Percentiles rank a stretch among this genome's conserved stretches.
Conservation (phyloP, 2,329 filamentous ascomycete species). For the Catunica adiposa region DNA sequence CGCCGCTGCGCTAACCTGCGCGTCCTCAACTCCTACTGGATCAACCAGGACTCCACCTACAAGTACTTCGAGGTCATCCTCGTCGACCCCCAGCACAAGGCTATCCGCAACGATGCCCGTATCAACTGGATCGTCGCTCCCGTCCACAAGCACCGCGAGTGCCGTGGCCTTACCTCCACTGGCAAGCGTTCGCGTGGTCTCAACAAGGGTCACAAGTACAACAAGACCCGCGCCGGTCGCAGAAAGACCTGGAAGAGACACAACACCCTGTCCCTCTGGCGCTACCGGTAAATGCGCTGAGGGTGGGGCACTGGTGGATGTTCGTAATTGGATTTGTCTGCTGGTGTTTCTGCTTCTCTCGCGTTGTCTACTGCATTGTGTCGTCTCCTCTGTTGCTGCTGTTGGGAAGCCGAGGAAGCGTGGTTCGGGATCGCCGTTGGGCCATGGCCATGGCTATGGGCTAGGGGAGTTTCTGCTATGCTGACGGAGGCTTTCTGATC, state of each 20-base stretch:
- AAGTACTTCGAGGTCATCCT: constrained; percentile 99
- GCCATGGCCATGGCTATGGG: constrained; percentile 14
- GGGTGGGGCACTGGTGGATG: constrained; percentile 1
- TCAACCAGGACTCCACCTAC: constrained; percentile 99
- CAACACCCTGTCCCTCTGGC: constrained; percentile 98
- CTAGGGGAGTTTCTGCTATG: constrained; percentile 13
- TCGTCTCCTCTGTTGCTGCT: constrained; percentile 11
- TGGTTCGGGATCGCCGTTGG: constrained; percentile 13
- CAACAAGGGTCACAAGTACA: constrained; percentile 98
- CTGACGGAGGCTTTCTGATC: constrained; percentile 11
- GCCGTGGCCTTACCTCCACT: constrained; percentile 88
- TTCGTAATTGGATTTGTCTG: constrained; percentile 2
- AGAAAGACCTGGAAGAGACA: constrained; percentile 99
- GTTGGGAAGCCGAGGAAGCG: constrained; percentile 12
- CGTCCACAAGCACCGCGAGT: constrained; percentile 99
- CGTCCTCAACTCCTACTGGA: constrained; percentile 99
- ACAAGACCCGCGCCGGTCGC: constrained; percentile 91
- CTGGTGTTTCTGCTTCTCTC: constrained; percentile 11
- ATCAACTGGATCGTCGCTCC: constrained; percentile 99
- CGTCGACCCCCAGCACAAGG: constrained; percentile 99
- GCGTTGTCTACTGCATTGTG: constrained; percentile 9
- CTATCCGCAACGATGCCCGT: constrained; percentile 94
- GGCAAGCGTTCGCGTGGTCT: constrained; percentile 99
- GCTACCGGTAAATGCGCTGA: constrained; percentile 59
- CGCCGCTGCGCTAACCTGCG: constrained; percentile 97